Percentiles rank a stretch among this genome's conserved stretches.
Conservation (phyloP, 176 grass and related monocot genomes). For the Triticum dicoccoides region DNA sequence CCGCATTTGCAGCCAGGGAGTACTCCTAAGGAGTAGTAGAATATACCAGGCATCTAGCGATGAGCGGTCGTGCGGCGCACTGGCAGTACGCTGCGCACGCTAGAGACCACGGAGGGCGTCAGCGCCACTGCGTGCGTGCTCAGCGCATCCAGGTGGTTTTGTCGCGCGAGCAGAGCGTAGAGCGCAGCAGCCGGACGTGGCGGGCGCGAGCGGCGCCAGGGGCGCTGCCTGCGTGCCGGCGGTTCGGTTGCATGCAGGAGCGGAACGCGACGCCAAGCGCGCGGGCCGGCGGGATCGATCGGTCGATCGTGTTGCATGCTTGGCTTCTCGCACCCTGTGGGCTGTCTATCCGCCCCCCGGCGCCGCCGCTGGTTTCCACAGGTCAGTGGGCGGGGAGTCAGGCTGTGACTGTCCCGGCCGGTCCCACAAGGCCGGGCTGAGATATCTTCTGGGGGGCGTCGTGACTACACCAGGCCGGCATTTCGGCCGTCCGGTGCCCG, state of each 20-base stretch:
- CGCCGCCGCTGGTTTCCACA: slow-evolving; percentile 11
- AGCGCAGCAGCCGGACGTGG: background rate
- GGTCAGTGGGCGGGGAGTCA: background rate
- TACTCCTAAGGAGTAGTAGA: background rate
- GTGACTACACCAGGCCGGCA: background rate
- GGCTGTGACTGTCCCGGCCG: background rate
- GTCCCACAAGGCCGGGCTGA: background rate
- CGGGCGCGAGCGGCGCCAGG: background rate
- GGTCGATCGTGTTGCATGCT: background rate
- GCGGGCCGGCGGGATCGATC: background rate
- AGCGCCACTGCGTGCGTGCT: background rate
- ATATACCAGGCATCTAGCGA: background rate
- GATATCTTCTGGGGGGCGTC: slow-evolving; percentile 26
- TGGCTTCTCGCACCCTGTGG: background rate
- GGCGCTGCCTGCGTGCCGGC: background rate
- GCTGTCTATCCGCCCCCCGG: background rate
- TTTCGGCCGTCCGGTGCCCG: background rate
- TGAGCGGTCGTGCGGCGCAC: background rate
- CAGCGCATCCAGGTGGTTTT: background rate
- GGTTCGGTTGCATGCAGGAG: too few relatives aligned
- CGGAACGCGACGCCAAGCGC: background rate
- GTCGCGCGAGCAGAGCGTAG: background rate
- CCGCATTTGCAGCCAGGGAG: background rate
- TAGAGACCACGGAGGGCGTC: background rate
- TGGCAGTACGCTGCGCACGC: background rate